phyloP scores from a whole-genome alignment of 257 asterid genomes.

The Jaltomata sinuosa region DNA sequence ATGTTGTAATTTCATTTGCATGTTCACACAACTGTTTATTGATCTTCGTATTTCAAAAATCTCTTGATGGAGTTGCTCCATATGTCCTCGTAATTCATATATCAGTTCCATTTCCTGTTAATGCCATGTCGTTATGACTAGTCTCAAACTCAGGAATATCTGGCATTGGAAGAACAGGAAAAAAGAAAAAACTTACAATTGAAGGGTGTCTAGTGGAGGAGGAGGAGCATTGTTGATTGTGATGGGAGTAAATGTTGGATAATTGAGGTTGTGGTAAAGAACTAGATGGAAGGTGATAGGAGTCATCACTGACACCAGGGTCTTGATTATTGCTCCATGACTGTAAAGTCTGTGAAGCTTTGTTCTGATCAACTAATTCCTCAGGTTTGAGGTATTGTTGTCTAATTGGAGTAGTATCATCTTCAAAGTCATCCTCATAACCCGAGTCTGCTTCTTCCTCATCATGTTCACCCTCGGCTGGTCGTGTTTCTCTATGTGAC shows the following conservation, averaged over 20 bases:
- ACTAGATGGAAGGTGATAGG: slow-evolving; percentile 29
- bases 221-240: slow-evolving; percentile 26
- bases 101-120: slow-evolving; percentile 77
- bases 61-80: slow-evolving; percentile 75
- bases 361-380: slow-evolving; percentile 21
- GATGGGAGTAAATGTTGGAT: slow-evolving; percentile 23
- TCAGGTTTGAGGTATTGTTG: slow-evolving; percentile 22
- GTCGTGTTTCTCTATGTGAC: slow-evolving; percentile 6
- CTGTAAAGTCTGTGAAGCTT: slow-evolving; percentile 13
- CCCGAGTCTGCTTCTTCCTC: slow-evolving; percentile 17
- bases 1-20: slow-evolving; percentile 50
- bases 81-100: slow-evolving; percentile 66
- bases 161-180: not conserved
- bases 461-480: slow-evolving; percentile 11
- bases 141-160: not conserved
- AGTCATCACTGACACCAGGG: slow-evolving; percentile 26
- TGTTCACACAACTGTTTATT: slow-evolving; percentile 56
- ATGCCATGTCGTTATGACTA: not conserved
- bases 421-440: slow-evolving; percentile 32
- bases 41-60: slow-evolving; percentile 61
- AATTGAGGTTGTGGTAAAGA: slow-evolving; percentile 35
- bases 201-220: slow-evolving; percentile 27
- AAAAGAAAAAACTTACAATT: slow-evolving; percentile 37
- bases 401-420: slow-evolving; percentile 26
- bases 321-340: slow-evolving; percentile 35